Base-by-base conservation (phyloP, 2,329 filamentous ascomycete species). In the Alternaria sp. region DNA sequence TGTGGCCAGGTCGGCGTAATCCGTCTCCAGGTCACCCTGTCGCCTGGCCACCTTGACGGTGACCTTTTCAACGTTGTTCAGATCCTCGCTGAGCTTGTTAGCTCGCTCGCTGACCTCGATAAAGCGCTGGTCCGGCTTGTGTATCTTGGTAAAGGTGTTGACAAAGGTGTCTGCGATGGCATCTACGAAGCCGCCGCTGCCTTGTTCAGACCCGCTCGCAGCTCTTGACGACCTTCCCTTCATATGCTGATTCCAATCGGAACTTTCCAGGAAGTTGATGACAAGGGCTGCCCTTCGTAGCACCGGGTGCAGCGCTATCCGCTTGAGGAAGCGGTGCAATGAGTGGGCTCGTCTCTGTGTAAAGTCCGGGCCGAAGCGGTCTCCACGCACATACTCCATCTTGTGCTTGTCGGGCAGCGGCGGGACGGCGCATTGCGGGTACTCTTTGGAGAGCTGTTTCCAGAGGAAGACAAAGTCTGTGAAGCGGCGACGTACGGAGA, bases 231-330 rank as follows among this genome's bases (percentile, higher is more conserved):
- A 87, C 48, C 93, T 88, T 67, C 88, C 88, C 71, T 89, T 89
- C 94, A 99, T 97, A 47, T 93, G 94, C 34, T 93, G 91, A 78
- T 99, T 98, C 95, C 95, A 99, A 79, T 99, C 95, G 26, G 86
- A 87, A 60, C 90, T 94, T 80, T 99, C 95, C 64, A 99, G 88
- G 77, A 99, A 99, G 60, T 89, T 90, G 70, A 95, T 90, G 32
- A 99, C 84, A 38, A 98, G 88, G 26, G 89, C 85, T 0, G 92
- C 91, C 57, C 94, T 88, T 26, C 95, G 91, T 48, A 99, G 87
- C 18, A 94, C 90, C 0, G 95, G 95, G 74, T 99, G 95, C 44
- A 97, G 85, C 3, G 94, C 89, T 57, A 97, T 84, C 5, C 95
- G 91, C 73, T 90, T 88, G 46, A 99, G 86, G 77, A 99, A 99